Conservation (phyloP, 208 protist genomes). For the Leishmania arabica region DNA sequence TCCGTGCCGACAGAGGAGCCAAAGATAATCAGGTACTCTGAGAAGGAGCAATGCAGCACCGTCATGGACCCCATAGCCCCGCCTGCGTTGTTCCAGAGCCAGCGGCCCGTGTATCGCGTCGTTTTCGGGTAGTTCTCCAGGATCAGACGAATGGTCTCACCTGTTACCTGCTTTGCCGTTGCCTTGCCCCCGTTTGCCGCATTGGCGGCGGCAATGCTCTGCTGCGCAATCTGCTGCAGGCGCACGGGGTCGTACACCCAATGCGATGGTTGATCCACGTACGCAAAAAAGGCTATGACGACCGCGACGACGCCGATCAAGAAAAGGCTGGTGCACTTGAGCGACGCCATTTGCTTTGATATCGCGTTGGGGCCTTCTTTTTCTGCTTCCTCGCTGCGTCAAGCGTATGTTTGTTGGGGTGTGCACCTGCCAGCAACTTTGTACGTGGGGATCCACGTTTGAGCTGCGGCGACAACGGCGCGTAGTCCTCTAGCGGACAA, state of each 20-base stretch:
- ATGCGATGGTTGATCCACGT: constrained; percentile 61
- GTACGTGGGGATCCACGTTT: neutral
- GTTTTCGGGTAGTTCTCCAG: constrained; percentile 69
- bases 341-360: neutral
- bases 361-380: neutral
- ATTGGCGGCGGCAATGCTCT: constrained; percentile 68
- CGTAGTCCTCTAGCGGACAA: too few species aligned
- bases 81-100: constrained; percentile 92
- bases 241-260: constrained; percentile 78
- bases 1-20: constrained; percentile 88
- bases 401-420: neutral
- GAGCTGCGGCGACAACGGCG: neutral
- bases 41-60: constrained; percentile 90
- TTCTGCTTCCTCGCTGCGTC: neutral
- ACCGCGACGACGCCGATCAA: constrained; percentile 38
- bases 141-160: constrained; percentile 67
- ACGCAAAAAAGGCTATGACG: constrained; percentile 46
- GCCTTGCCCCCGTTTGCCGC: constrained; percentile 38
- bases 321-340: neutral
- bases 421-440: neutral
- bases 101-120: constrained; percentile 60
- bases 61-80: constrained; percentile 93
- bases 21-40: constrained; percentile 95
- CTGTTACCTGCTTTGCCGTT: constrained; percentile 50
- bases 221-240: constrained; percentile 71